Evolutionary conservation across 305 asterid genomes (phyloP).

Genomic region (Euphrasia arctica): DNA sequence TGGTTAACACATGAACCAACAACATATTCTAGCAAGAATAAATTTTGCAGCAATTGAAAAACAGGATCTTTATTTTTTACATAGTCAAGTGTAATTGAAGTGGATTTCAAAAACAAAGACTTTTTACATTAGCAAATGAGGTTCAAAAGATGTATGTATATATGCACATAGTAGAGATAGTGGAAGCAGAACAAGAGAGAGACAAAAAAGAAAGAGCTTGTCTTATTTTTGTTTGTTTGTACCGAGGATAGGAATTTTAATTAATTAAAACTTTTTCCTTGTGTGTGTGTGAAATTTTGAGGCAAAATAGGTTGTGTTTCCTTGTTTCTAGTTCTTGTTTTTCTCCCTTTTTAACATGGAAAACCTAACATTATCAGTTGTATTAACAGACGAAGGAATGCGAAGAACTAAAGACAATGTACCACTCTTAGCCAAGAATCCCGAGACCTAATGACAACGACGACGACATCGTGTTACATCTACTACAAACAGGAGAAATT

Average conservation of each 20-base stretch:
- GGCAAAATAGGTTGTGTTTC: background rate
- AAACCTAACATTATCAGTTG: slow-evolving; percentile 4
- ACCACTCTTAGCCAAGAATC: no score
- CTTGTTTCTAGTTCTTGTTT: slow-evolving; percentile 4
- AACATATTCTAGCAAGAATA: background rate
- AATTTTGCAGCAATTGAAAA: background rate
- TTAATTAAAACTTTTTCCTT: slow-evolving; percentile 14
- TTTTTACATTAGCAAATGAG: background rate
- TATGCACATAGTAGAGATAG: background rate
- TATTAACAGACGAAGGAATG: no score
- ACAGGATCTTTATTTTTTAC: no score
- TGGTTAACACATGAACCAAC: slow-evolving; percentile 26
- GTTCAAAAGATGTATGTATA: background rate
- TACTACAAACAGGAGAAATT: no score
- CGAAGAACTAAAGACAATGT: no score
- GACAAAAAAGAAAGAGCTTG: slow-evolving; percentile 39
- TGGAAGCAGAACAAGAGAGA: slow-evolving; percentile 15
- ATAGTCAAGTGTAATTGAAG: no score
- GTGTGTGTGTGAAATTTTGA: slow-evolving; percentile 17
- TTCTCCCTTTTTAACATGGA: slow-evolving; percentile 26
- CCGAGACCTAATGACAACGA: no score
- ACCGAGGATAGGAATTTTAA: slow-evolving; percentile 25
- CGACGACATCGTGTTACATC: no score
- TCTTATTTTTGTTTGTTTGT: slow-evolving; percentile 28
- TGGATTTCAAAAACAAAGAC: slow-evolving; percentile 28